These are phyloP conservation scores for Solanum virginianum DNA, from an alignment of 257 asterid species.

Conservation along the genomic window DNA sequence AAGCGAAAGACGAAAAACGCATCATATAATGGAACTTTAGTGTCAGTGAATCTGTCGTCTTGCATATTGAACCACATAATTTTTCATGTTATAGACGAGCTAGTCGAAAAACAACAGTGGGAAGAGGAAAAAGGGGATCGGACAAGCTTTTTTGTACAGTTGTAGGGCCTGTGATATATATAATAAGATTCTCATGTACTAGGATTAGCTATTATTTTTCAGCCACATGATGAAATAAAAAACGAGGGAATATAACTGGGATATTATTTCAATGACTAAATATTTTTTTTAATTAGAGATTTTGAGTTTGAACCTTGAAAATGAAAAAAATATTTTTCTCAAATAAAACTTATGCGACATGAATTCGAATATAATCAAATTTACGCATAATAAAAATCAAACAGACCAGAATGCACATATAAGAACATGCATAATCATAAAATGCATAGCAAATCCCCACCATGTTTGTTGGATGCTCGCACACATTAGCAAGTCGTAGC, in stretches of 20 bases:
- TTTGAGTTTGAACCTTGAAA: accelerated
- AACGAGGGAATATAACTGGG: neutral
- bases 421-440: neutral
- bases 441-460: neutral
- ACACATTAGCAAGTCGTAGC: neutral
- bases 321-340: no score
- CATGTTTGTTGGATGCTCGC: neutral
- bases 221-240: neutral
- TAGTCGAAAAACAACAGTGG: neutral
- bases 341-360: accelerated
- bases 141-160: neutral
- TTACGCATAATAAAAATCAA: neutral
- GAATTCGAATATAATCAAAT: no score
- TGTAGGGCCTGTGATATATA: neutral
- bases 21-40: no score
- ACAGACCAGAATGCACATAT: neutral
- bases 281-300: no score
- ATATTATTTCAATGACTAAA: neutral
- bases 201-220: neutral
- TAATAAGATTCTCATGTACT: neutral
- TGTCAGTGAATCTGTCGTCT: neutral
- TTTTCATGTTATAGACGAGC: neutral
- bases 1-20: no score
- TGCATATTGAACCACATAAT: neutral
- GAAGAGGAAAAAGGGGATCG: neutral